Base-by-base conservation (phyloP, 352 stramenopile genomes). In the Pythium graminicola region DNA sequence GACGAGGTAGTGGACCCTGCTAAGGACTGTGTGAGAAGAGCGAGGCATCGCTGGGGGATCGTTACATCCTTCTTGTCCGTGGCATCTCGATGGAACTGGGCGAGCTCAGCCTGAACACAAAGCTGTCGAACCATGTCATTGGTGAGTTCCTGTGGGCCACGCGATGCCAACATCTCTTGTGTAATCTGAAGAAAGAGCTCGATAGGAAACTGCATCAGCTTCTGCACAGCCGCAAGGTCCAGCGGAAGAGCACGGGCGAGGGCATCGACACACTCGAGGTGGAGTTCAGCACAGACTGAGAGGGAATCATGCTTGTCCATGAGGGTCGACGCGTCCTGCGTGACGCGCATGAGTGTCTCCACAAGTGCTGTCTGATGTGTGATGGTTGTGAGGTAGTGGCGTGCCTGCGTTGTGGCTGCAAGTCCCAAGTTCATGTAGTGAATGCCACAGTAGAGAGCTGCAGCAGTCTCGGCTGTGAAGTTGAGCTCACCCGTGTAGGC, bases 401-500 rank as follows among this genome's bases (percentile, higher is more conserved):
- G 63, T 11, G 62, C 57, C 23, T 54, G 54, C 22, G 50, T 53
- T 33, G 62, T 64, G 33, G 75, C 53, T 2, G 64, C 60, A 17
- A 70, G 49, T 6, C 69, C 66, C 69, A 85, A 72, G 57, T 81
- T 68, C 24, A 85, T 50, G 38, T 68, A 67, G 43, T 74, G 54
- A 17, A 74, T 68, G 19, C 52, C 72, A 36, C 56, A 66, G 47
- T 68, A 65, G 41, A 77, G 57, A 10, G 53, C 52, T 5, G 71
- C 66, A 16, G 72, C 35, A 10, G 61, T 65, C 4, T 58, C 41
- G 16, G 67, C 27, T 4, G 61, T 63, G 20, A 80, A 69, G 39
- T 49, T 41, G 23, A 80, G 58, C 39, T 81, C 69, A 7, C 73
- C 72, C 14, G 75, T 79, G 61, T 89, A 89, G 48, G 62, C 69